Evolutionary conservation across 2,329 filamentous ascomycete genomes (phyloP).

Genomic region (Reticulascus tulasneorum): DNA sequence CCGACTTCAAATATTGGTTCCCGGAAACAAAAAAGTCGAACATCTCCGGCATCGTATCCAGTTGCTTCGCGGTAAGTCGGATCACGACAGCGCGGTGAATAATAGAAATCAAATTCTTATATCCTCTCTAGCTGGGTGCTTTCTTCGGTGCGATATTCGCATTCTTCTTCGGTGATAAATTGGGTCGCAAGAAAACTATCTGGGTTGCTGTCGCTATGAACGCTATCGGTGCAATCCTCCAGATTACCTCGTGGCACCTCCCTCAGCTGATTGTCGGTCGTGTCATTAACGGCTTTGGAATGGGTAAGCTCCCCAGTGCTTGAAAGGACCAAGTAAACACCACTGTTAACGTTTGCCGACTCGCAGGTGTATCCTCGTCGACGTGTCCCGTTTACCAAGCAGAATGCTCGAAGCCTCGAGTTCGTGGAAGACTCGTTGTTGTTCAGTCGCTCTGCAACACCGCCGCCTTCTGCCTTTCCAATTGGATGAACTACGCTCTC

Average conservation of each 20-base stretch:
- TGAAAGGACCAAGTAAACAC: no score
- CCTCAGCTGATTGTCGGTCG: slow-evolving; percentile 39
- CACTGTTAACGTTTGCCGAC: no score
- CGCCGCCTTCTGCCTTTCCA: slow-evolving; percentile 39
- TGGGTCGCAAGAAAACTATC: slow-evolving; percentile 28
- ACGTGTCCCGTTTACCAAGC: slow-evolving; percentile 30
- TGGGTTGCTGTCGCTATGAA: slow-evolving; percentile 26
- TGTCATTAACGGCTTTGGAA: slow-evolving; percentile 36
- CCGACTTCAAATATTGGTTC: slow-evolving; percentile 33
- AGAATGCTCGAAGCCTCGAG: slow-evolving; percentile 26
- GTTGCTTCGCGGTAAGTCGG: slow-evolving; percentile 35
- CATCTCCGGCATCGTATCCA: slow-evolving; percentile 39
- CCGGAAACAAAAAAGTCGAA: slow-evolving; percentile 31
- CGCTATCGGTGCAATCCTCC: slow-evolving; percentile 28
- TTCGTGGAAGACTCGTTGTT: slow-evolving; percentile 42
- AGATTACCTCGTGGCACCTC: slow-evolving; percentile 27
- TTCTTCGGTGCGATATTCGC: slow-evolving; percentile 26
- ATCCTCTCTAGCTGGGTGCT: slow-evolving; percentile 22
- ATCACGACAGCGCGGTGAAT: background rate
- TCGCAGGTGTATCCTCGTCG: slow-evolving; percentile 35
- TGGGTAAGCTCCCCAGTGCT: slow-evolving; percentile 30
- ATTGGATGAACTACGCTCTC: slow-evolving; percentile 43
- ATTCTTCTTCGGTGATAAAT: slow-evolving; percentile 27
- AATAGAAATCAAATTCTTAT: background rate
- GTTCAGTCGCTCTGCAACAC: slow-evolving; percentile 36